Percentiles rank a stretch among this genome's conserved stretches.
Evolutionary conservation across 2,329 filamentous ascomycete species (phyloP).

Genomic region (Thermoascus crustaceus): DNA sequence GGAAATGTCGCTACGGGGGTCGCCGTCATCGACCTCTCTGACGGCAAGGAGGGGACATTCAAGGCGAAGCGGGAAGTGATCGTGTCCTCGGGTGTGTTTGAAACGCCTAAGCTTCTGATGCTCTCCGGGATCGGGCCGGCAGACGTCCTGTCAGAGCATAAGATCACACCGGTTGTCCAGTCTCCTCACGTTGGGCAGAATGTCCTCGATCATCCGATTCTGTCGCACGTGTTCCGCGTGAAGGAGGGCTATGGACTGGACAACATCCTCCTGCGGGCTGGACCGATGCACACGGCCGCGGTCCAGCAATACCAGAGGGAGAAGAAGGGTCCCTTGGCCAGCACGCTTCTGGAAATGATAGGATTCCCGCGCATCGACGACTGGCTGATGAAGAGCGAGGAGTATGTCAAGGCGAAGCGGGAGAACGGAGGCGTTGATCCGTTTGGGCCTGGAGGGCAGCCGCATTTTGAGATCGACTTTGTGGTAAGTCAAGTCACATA

Average conservation of each 20-base stretch:
- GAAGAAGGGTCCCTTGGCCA: constrained; percentile 32
- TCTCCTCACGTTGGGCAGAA: constrained; percentile 20
- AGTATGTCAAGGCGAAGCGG: constrained; percentile 37
- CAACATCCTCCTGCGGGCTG: constrained; percentile 29
- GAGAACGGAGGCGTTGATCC: constrained; percentile 40
- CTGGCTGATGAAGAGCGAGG: constrained; percentile 36
- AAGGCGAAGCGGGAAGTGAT: constrained; percentile 41
- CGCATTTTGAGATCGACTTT: constrained; percentile 55
- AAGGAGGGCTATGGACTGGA: constrained; percentile 37
- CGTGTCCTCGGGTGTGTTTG: constrained; percentile 44
- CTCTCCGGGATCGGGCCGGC: constrained; percentile 40
- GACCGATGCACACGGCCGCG: constrained; percentile 24
- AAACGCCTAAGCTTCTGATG: constrained; percentile 45
- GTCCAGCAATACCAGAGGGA: constrained; percentile 30
- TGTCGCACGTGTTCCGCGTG: constrained; percentile 33
- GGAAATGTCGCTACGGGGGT: constrained; percentile 38
- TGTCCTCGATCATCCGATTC: constrained; percentile 29
- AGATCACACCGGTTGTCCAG: constrained; percentile 24
- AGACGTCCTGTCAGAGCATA: constrained; percentile 14
- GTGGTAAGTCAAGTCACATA: constrained; percentile 23
- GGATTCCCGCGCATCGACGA: constrained; percentile 51
- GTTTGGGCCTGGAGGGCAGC: constrained; percentile 48
- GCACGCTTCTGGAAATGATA: constrained; percentile 39
- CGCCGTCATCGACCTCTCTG: constrained; percentile 34
- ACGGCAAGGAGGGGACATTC: constrained; percentile 36